Evolutionary conservation across 305 asterid species (phyloP).

Genomic region (Fraxinus albicans): DNA sequence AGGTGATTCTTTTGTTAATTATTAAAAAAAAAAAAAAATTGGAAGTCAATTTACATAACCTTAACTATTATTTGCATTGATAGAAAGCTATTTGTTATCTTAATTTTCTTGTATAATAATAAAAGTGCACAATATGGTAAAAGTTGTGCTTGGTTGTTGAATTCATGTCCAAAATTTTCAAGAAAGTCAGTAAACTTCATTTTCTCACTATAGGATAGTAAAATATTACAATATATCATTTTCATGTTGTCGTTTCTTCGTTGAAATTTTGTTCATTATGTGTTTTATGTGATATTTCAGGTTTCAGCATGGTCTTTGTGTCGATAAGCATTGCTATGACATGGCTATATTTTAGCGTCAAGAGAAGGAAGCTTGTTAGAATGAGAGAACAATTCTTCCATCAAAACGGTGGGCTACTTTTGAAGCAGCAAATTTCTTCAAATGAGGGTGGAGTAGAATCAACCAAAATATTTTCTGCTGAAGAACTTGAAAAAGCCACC

Average conservation of each 20-base stretch:
- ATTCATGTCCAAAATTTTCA: not conserved
- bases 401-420: constrained; percentile 37
- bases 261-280: not conserved
- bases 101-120: no score
- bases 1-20: constrained; percentile 12
- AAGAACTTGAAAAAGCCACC: constrained; percentile 49
- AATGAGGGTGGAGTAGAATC: constrained; percentile 27
- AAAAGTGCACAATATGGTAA: not conserved
- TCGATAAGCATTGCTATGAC: constrained; percentile 24
- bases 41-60: not conserved
- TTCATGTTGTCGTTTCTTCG: not conserved
- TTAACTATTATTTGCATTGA: not conserved
- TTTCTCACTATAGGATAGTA: not conserved
- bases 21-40: not conserved
- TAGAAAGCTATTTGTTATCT: not conserved
- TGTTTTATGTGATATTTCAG: constrained; percentile 19
- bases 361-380: constrained; percentile 30
- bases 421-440: constrained; percentile 29
- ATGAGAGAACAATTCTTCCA: constrained; percentile 35
- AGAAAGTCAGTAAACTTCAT: not conserved
- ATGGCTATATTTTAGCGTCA: constrained; percentile 29
- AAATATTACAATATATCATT: not conserved
- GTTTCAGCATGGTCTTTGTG: constrained; percentile 29
- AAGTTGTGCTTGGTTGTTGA: not conserved
- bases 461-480: constrained; percentile 39